phyloP scores from a whole-genome alignment of 139 green algal genomes.

The Pleodorina starrii region DNA sequence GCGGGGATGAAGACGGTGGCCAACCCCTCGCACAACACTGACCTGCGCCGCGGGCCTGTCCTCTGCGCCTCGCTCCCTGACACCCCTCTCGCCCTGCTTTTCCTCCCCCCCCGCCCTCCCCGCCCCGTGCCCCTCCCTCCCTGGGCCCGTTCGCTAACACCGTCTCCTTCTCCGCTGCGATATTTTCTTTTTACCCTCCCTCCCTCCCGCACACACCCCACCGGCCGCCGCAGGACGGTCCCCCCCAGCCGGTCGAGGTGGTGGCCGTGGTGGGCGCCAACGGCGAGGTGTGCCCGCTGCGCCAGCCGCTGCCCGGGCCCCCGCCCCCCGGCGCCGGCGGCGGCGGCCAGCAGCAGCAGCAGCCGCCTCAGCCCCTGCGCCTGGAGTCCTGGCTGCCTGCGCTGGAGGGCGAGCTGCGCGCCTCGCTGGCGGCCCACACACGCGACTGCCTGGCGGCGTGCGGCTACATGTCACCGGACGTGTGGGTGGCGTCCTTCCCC shows the following conservation, averaged over 20 bases:
- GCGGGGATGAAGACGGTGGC: too few relatives aligned
- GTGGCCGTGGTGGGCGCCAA: conserved; percentile 17
- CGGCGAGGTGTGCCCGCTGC: conserved; percentile 45
- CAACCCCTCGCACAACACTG: too few relatives aligned
- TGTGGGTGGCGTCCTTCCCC: conserved; percentile 61
- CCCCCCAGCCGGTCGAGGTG: conserved; percentile 22
- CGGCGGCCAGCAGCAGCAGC: too few relatives aligned
- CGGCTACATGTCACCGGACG: conserved; percentile 53
- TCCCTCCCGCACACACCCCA: too few relatives aligned
- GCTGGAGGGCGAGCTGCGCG: conserved; percentile 50
- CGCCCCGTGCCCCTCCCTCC: background rate
- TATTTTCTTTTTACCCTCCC: background rate
- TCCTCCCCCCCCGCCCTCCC: too few relatives aligned
- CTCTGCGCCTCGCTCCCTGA: background rate
- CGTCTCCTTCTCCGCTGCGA: background rate
- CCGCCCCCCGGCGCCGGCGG: background rate
- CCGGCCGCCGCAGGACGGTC: background rate
- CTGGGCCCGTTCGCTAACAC: too few relatives aligned
- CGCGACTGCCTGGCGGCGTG: conserved; percentile 54
- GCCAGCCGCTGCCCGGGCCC: background rate
- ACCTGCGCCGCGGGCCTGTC: too few relatives aligned
- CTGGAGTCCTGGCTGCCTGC: conserved; percentile 36
- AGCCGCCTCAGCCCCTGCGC: too few relatives aligned
- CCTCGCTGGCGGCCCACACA: conserved; percentile 5
- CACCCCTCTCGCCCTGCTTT: background rate